Evolutionary conservation across 345 rosid species (phyloP).

Genomic region (Lepidium sativum): DNA sequence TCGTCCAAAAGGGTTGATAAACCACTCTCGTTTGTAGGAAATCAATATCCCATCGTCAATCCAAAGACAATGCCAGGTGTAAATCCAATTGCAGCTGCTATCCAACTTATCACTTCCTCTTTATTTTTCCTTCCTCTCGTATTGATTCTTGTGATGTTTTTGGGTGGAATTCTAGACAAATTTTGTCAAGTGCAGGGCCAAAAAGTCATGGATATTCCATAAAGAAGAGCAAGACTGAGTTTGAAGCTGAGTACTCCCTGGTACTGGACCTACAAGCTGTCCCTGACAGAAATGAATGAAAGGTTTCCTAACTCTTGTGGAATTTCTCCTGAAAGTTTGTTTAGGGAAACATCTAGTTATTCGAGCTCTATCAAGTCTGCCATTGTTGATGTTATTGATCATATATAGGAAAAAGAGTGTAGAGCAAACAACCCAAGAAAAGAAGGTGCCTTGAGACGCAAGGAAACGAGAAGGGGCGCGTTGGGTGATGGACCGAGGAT

Average conservation of each 20-base stretch:
- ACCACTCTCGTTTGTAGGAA: not conserved
- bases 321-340: conserved; percentile 14
- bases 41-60: not conserved
- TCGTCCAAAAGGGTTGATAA: not conserved
- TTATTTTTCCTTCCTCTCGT: not conserved
- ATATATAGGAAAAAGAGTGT: no score
- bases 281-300: conserved; percentile 9
- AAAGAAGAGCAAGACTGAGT: not conserved
- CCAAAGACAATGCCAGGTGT: not conserved
- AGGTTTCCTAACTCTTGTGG: conserved; percentile 8
- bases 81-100: not conserved
- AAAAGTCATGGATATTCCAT: not conserved
- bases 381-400: conserved; percentile 16
- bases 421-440: no score
- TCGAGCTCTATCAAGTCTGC: not conserved
- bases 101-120: not conserved
- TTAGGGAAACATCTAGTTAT: conserved; percentile 16
- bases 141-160: not conserved
- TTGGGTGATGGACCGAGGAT: no score
- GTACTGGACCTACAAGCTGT: conserved; percentile 5
- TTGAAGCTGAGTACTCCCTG: conserved; percentile 13
- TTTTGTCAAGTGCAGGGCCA: not conserved
- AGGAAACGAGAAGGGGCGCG: no score
- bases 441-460: no score
- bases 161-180: not conserved